Conservation (phyloP, 2,329 filamentous ascomycete species). For the Pestalotiopsis fici region DNA sequence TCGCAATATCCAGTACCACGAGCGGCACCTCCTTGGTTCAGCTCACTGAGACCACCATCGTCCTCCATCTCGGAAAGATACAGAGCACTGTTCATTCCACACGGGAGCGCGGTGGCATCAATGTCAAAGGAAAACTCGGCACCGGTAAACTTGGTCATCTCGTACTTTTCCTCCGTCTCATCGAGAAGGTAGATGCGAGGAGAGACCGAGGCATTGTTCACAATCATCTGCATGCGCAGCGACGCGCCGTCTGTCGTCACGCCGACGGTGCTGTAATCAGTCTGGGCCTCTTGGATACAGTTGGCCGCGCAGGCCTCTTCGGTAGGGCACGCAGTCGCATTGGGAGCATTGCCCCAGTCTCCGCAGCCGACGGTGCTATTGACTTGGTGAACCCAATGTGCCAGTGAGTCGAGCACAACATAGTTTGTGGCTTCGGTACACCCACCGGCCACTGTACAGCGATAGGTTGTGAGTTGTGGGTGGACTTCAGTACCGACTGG, state of each 20-base stretch:
- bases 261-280: constrained; percentile 41
- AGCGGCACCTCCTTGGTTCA: constrained; percentile 35
- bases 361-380: constrained; percentile 33
- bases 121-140: constrained; percentile 66
- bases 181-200: constrained; percentile 61
- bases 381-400: constrained; percentile 44
- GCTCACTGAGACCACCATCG: constrained; percentile 53
- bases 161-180: constrained; percentile 53
- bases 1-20: constrained; percentile 40
- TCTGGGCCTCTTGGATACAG: constrained; percentile 53
- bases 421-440: constrained; percentile 47
- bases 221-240: constrained; percentile 40
- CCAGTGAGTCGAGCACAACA: constrained; percentile 48
- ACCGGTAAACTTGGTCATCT: constrained; percentile 60
- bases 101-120: constrained; percentile 61
- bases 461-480: constrained; percentile 48
- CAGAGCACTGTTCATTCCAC: constrained; percentile 64
- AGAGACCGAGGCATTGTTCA: constrained; percentile 29
- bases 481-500: constrained; percentile 42
- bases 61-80: constrained; percentile 62
- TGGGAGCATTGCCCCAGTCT: constrained; percentile 31
- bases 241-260: constrained; percentile 27
- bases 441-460: constrained; percentile 51
- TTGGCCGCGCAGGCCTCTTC: constrained; percentile 50
- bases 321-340: constrained; percentile 47